Evolutionary conservation across 495 filamentous ascomycete genomes (phyloP), one percentile per base, ranked within the genome.

Genomic region (Penicillium longicatenatum): DNA sequence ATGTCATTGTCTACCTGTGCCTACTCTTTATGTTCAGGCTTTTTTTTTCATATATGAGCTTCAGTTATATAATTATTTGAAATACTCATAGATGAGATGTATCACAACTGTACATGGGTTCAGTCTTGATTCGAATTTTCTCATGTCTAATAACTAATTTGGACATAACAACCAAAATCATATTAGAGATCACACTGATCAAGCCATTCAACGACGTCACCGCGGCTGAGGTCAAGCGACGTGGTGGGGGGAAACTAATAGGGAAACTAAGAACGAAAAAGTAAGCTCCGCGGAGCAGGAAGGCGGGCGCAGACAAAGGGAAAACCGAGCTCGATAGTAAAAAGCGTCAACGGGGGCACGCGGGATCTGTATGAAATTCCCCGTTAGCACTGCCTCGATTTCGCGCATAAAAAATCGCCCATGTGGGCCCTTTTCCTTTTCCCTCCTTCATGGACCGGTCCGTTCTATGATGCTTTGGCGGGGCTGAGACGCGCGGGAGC

Each of bases 401-500:
- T n/a, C 24, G 21, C 24, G 24, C 45, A 30, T 30, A 48, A 12
- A 48, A 22, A 48, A 31, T 17, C 24, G 45, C 16, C 45, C n/a
- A 48, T 30, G 45, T 30, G 45, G 45, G 24, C 45, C 21, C 24
- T 30, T 30, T 6, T 14, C 29, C 19, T n/a, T 31, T 17, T 17
- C 8, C 7, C 4, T 17, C 24, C 21, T 29, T 48, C 37, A 39
- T 39, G 37, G 37, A 39, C 37, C 37, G 48, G 29, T 51, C 48
- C 30, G 48, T 39, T 35, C 48, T 37, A 22, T 20, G 14, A n/a
- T 51, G 37, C 33, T 29, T 57, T 42, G 55, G 47, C 48, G 55
- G 55, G 55, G 55, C 55, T 57, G 48, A 57, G 48, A 52, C 35
- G 41, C 41, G 48, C 47, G 55, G 17, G 41, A 51, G 37, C 48